Percentiles rank a stretch among this genome's conserved stretches.
These are phyloP conservation scores for Bryoglossum gracile DNA, from an alignment of 495 filamentous ascomycete species.

Conservation along the genomic window DNA sequence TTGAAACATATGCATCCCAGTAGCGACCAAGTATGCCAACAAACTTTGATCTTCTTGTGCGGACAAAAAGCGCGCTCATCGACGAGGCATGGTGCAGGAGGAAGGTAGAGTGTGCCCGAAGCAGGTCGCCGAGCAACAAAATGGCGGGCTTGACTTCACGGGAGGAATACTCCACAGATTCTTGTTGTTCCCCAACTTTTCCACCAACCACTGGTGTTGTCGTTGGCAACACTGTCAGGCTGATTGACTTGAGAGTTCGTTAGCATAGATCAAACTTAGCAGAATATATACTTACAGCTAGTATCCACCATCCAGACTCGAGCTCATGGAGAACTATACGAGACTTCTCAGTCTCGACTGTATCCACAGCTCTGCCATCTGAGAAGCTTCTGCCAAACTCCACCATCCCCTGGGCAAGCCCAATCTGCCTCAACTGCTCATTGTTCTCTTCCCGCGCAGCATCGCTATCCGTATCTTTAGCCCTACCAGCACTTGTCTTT, in stretches of 20 bases:
- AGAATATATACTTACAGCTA: conserved; percentile 55
- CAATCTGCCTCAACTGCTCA: conserved; percentile 81
- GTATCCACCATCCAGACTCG: conserved; percentile 82
- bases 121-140: conserved; percentile 70
- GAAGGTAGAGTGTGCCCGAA: conserved; percentile 76
- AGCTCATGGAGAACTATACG: conserved; percentile 79
- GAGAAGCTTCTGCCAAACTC: conserved; percentile 88
- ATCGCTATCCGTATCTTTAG: conserved; percentile 33
- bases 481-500: conserved; percentile 26
- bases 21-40: conserved; percentile 62
- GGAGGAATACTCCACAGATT: conserved; percentile 67
- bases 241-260: conserved; percentile 19
- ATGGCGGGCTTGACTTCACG: conserved; percentile 80
- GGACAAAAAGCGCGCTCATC: conserved; percentile 56
- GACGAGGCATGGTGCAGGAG: conserved; percentile 76
- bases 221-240: conserved; percentile 18
- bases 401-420: conserved; percentile 96
- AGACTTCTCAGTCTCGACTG: conserved; percentile 83
- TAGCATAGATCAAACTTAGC: neutral
- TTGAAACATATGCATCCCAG: conserved; percentile 73
- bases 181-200: conserved; percentile 22
- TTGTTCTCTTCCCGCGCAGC: conserved; percentile 59
- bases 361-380: conserved; percentile 63
- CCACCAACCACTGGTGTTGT: conserved; percentile 5
- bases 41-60: conserved; percentile 41